These are phyloP conservation scores for Tilletia indica DNA, from an alignment of 1,284 basidiomycete genomes.

Conservation along the genomic window DNA sequence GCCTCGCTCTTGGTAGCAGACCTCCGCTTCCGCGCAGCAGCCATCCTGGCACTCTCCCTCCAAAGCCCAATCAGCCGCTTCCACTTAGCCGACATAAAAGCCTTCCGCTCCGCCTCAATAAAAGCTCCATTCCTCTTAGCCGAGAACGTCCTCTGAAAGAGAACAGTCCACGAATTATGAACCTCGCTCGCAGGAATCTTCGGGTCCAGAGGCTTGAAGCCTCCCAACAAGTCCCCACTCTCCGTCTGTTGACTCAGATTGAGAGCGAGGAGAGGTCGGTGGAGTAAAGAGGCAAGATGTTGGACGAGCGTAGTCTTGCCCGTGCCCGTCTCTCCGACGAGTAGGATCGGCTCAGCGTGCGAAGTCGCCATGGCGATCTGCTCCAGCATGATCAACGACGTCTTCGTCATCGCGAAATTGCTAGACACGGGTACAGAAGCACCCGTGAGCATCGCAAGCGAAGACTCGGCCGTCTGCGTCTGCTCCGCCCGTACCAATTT, in stretches of 20 bases:
- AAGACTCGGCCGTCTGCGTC: background rate
- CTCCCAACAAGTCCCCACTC: slow-evolving; percentile 87
- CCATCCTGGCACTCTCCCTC: slow-evolving; percentile 71
- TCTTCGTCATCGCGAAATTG: slow-evolving; percentile 81
- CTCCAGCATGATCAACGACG: slow-evolving; percentile 76
- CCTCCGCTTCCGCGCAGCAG: slow-evolving; percentile 21
- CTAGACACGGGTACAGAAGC: slow-evolving; percentile 26
- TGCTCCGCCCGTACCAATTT: slow-evolving; percentile 29
- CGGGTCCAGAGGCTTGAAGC: slow-evolving; percentile 86
- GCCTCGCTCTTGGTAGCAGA: background rate
- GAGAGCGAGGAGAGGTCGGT: slow-evolving; percentile 76
- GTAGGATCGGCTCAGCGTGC: slow-evolving; percentile 77
- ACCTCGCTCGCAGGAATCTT: slow-evolving; percentile 70
- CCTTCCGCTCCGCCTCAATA: slow-evolving; percentile 78
- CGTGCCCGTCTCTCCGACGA: slow-evolving; percentile 97
- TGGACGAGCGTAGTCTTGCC: slow-evolving; percentile 94
- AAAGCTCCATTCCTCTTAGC: slow-evolving; percentile 85
- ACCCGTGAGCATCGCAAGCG: background rate
- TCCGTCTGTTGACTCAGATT: slow-evolving; percentile 98
- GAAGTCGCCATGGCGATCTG: slow-evolving; percentile 75
- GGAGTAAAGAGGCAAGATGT: slow-evolving; percentile 77
- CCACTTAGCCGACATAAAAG: slow-evolving; percentile 81
- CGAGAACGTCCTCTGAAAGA: slow-evolving; percentile 87
- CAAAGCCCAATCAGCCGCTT: slow-evolving; percentile 78
- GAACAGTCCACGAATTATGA: slow-evolving; percentile 73